phyloP scores from a whole-genome alignment of 345 rosid species.

The Eucalyptus microcorys region DNA sequence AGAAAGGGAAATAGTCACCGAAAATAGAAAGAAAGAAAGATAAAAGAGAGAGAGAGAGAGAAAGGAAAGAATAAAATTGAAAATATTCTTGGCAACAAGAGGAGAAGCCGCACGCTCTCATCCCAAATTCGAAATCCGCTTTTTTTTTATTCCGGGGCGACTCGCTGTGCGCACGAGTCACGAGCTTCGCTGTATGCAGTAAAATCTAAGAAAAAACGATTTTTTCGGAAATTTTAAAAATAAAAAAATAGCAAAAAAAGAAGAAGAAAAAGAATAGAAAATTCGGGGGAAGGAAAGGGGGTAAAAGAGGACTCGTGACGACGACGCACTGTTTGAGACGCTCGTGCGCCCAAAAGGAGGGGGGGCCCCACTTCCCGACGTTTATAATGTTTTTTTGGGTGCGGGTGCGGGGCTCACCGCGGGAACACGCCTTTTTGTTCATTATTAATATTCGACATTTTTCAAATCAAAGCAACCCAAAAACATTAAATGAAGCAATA shows the following conservation, averaged over 20 bases:
- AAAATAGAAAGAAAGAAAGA: background rate
- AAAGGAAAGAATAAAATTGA: no score
- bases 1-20: background rate
- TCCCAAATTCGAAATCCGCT: background rate
- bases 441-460: background rate
- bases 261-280: background rate
- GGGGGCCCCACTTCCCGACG: background rate
- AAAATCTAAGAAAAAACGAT: background rate
- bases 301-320: background rate
- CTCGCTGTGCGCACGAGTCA: background rate
- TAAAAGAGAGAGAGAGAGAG: no score
- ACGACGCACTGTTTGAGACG: background rate
- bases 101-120: background rate
- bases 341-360: slow-evolving; percentile 1
- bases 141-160: background rate
- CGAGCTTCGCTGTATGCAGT: background rate
- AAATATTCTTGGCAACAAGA: background rate
- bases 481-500: background rate
- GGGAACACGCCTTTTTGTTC: background rate
- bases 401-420: background rate
- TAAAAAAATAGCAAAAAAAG: no score
- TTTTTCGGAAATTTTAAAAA: background rate
- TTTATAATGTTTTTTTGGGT: background rate
- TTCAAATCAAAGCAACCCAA: background rate
- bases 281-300: background rate